phyloP scores from a whole-genome alignment of 108 stramenopile species.

The Epipyxis sp. region DNA sequence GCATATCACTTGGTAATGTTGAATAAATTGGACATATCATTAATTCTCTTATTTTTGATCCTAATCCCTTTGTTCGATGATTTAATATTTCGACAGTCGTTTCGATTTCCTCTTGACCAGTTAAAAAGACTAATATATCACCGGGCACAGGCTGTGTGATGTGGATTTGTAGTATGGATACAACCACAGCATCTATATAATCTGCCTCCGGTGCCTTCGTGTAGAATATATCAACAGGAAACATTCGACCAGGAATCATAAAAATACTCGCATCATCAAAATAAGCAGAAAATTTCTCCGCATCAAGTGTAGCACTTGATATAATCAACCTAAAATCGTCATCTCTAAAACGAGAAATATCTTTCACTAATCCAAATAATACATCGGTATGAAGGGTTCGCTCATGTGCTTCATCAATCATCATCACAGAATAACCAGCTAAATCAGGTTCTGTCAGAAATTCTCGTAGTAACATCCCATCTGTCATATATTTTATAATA shows the following conservation, averaged over 20 bases:
- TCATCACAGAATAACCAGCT: constrained; percentile 88
- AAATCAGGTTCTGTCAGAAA: constrained; percentile 93
- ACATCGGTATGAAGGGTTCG: constrained; percentile 95
- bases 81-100: constrained; percentile 85
- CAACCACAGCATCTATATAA: constrained; percentile 97
- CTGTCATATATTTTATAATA: constrained; percentile 88
- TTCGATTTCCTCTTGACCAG: constrained; percentile 99
- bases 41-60: constrained; percentile 89
- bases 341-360: constrained; percentile 84
- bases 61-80: constrained; percentile 72
- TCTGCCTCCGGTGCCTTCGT: constrained; percentile 99
- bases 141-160: constrained; percentile 92
- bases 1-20: constrained; percentile 92
- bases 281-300: constrained; percentile 94
- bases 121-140: constrained; percentile 94
- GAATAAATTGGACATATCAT: constrained; percentile 96
- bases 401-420: constrained; percentile 98
- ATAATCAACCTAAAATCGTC: constrained; percentile 88
- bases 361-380: constrained; percentile 92
- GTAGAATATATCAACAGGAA: constrained; percentile 85
- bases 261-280: constrained; percentile 97
- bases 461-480: constrained; percentile 77
- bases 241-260: constrained; percentile 89
- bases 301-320: constrained; percentile 93
- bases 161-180: constrained; percentile 94